phyloP scores from a whole-genome alignment of 495 filamentous ascomycete genomes.

The Aspergillus affinis region DNA sequence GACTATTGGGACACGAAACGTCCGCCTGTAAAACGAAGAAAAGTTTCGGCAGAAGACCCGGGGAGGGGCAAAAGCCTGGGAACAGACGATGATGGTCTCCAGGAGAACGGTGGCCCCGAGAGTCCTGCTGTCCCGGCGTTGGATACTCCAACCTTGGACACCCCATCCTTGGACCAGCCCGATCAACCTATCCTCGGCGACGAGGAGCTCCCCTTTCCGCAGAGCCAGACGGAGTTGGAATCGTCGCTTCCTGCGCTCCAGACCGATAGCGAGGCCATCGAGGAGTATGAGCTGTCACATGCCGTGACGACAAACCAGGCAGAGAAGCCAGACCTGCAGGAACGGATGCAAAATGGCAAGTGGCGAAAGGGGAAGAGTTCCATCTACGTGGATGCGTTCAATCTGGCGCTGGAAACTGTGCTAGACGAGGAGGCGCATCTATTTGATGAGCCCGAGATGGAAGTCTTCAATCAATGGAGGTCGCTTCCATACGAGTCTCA shows the following conservation, averaged over 20 bases:
- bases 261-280: slow-evolving; percentile 68
- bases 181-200: slow-evolving; percentile 34
- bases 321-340: slow-evolving; percentile 37
- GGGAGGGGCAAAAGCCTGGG: neutral
- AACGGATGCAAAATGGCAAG: slow-evolving; percentile 52
- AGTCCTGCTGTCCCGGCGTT: neutral
- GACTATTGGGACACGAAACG: slow-evolving; percentile 45
- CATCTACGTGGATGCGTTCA: slow-evolving; percentile 97
- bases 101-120: neutral
- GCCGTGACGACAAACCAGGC: slow-evolving; percentile 37
- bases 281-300: slow-evolving; percentile 71
- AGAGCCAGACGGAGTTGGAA: slow-evolving; percentile 69
- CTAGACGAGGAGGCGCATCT: slow-evolving; percentile 85
- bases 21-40: slow-evolving; percentile 36
- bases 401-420: slow-evolving; percentile 86
- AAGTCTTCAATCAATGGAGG: slow-evolving; percentile 76
- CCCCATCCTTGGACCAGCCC: slow-evolving; percentile 17
- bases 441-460: slow-evolving; percentile 77
- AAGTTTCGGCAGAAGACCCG: slow-evolving; percentile 11
- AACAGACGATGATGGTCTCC: slow-evolving; percentile 14
- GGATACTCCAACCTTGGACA: slow-evolving; percentile 8
- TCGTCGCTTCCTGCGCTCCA: slow-evolving; percentile 67
- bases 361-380: slow-evolving; percentile 72
- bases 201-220: slow-evolving; percentile 32
- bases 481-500: slow-evolving; percentile 80